Evolutionary conservation across 176 grass and related monocot genomes (phyloP).

Genomic region (Triticum monococcum): DNA sequence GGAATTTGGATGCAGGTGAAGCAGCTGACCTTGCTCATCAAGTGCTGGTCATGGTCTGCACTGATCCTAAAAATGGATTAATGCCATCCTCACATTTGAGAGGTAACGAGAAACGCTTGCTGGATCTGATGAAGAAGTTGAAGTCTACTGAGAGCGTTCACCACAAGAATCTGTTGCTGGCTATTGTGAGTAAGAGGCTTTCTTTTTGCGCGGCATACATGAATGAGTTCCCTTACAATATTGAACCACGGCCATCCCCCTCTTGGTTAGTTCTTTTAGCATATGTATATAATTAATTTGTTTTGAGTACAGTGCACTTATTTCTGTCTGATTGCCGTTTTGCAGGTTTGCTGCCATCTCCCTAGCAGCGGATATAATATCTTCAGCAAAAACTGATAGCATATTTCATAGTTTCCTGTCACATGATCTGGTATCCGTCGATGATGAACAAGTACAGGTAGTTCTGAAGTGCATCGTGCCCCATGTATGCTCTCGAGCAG

Average conservation of each 20-base stretch:
- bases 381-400: conserved; percentile 48
- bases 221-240: conserved; percentile 74
- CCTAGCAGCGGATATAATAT: conserved; percentile 79
- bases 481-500: conserved; percentile 55
- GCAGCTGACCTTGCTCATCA: conserved; percentile 72
- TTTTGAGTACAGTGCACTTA: conserved; percentile 5
- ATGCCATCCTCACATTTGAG: conserved; percentile 72
- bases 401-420: conserved; percentile 45
- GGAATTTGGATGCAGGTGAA: conserved; percentile 55
- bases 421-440: conserved; percentile 41
- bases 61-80: conserved; percentile 85
- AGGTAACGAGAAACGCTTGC: conserved; percentile 81
- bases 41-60: conserved; percentile 81
- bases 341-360: conserved; percentile 81
- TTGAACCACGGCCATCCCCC: conserved; percentile 58
- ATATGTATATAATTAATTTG: conserved; percentile 12
- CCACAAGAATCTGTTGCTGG: conserved; percentile 73
- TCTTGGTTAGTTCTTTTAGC: conserved; percentile 69
- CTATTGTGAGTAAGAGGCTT: conserved; percentile 58
- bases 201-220: conserved; percentile 82
- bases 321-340: conserved; percentile 31
- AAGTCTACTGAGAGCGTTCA: conserved; percentile 61
- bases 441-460: conserved; percentile 56
- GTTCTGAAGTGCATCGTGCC: conserved; percentile 81
- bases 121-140: conserved; percentile 91